phyloP scores from a whole-genome alignment of 495 filamentous ascomycete genomes.

The Penicillium lagena region DNA sequence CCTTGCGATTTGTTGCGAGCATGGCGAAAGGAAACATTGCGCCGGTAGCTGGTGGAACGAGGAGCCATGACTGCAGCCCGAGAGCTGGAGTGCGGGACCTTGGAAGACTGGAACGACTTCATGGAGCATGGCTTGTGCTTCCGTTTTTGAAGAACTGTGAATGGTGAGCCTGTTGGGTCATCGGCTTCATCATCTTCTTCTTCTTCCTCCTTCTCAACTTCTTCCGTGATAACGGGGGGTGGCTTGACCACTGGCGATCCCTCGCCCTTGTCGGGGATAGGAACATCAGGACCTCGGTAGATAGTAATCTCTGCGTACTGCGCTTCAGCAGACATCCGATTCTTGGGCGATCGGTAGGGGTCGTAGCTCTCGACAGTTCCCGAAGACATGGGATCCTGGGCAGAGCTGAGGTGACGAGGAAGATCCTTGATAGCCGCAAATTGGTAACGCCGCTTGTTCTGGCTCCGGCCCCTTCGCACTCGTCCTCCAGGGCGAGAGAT shows the following conservation, averaged over 20 bases:
- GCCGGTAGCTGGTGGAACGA: conserved; percentile 58
- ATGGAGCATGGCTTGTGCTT: conserved; percentile 30
- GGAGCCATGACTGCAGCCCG: conserved; percentile 49
- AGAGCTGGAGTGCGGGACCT: conserved; percentile 44
- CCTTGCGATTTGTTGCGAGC: conserved; percentile 39
- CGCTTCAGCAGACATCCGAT: conserved; percentile 30
- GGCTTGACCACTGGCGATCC: conserved; percentile 9
- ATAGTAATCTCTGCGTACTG: conserved; percentile 60
- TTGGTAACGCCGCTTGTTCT: conserved; percentile 50
- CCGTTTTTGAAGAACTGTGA: conserved; percentile 27
- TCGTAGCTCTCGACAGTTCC: conserved; percentile 64
- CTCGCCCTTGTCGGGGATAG: not conserved
- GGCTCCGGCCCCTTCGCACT: conserved; percentile 11
- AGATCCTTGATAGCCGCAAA: conserved; percentile 66
- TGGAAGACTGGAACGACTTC: conserved; percentile 33
- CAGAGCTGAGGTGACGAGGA: conserved; percentile 33
- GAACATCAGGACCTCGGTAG: conserved; percentile 38
- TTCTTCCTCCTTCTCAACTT: conserved; percentile 11
- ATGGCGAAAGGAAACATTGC: conserved; percentile 77
- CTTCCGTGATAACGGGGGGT: conserved; percentile 19
- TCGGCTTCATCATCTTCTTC: conserved; percentile 11
- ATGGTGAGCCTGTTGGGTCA: conserved; percentile 19
- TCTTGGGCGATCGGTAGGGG: conserved; percentile 68
- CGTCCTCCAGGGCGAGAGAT: conserved; percentile 39
- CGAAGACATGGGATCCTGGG: conserved; percentile 40